phyloP scores from a whole-genome alignment of 768 basidiomycete species.

The Mycena rosella region DNA sequence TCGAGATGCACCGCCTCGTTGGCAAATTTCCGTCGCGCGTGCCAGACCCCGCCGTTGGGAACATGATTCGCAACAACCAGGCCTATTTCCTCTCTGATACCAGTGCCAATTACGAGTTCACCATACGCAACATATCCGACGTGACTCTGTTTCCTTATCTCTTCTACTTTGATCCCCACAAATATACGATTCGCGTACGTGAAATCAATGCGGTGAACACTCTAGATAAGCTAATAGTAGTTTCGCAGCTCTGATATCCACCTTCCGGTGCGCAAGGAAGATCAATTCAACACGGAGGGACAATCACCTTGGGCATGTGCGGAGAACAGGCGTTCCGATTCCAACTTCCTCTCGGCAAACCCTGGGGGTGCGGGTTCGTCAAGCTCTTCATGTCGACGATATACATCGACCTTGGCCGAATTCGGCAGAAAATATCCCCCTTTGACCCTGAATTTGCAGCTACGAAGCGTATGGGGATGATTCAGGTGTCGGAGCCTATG shows the following conservation, averaged over 20 bases:
- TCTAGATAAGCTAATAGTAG: no score
- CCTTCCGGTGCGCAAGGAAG: no score
- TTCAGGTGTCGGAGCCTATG: no score
- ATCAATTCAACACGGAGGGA: no score
- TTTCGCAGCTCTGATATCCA: no score
- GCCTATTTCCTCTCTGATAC: not conserved
- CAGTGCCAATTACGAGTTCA: conserved; percentile 3
- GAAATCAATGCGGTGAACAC: no score
- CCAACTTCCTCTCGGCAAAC: not conserved
- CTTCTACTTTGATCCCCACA: conserved; percentile 6
- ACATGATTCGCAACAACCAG: not conserved
- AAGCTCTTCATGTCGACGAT: conserved; percentile 61
- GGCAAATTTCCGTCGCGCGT: not conserved
- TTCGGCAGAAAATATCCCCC: conserved; percentile 43
- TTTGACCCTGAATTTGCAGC: conserved; percentile 3
- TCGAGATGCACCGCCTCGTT: conserved; percentile 7
- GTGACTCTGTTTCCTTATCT: conserved; percentile 9
- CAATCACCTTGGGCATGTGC: not conserved
- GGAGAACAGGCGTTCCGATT: not conserved
- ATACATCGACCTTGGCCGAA: conserved; percentile 54
- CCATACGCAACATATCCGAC: not conserved
- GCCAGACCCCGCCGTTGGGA: not conserved
- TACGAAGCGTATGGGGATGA: no score
- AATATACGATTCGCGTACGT: conserved; percentile 9
- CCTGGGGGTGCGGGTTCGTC: conserved; percentile 49